Evolutionary conservation across 768 basidiomycete genomes (phyloP).

Genomic region (Amanita exitialis): DNA sequence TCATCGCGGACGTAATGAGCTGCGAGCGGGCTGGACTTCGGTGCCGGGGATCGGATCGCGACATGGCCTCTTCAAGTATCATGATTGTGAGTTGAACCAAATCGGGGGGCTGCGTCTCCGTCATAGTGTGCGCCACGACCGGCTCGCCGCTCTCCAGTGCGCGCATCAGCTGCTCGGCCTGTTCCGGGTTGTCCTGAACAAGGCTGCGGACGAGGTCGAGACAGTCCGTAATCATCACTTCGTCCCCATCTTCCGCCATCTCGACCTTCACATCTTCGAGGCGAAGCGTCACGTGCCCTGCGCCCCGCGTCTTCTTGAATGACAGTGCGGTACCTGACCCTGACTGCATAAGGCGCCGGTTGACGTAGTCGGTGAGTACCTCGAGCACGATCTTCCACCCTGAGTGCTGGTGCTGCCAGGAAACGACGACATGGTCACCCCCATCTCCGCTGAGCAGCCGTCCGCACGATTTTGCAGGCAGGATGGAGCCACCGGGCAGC

Average conservation of each 20-base stretch:
- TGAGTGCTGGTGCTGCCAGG: slow-evolving; percentile 76
- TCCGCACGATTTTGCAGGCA: slow-evolving; percentile 60
- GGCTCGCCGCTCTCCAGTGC: slow-evolving; percentile 50
- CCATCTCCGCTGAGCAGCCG: slow-evolving; percentile 64
- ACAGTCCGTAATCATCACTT: slow-evolving; percentile 56
- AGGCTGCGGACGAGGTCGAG: slow-evolving; percentile 75
- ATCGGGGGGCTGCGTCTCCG: slow-evolving; percentile 50
- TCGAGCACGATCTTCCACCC: slow-evolving; percentile 86
- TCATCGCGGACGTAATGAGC: slow-evolving; percentile 74
- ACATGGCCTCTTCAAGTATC: slow-evolving; percentile 73
- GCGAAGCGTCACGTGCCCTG: slow-evolving; percentile 32
- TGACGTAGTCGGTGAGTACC: slow-evolving; percentile 67
- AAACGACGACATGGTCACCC: slow-evolving; percentile 58
- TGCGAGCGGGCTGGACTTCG: slow-evolving; percentile 38
- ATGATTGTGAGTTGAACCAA: slow-evolving; percentile 73
- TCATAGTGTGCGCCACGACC: slow-evolving; percentile 42
- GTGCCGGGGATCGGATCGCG: slow-evolving; percentile 32
- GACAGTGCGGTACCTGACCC: slow-evolving; percentile 36
- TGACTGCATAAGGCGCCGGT: slow-evolving; percentile 37
- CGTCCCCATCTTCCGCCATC: slow-evolving; percentile 48
- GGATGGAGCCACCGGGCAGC: slow-evolving; percentile 66
- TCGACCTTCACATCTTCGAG: slow-evolving; percentile 71
- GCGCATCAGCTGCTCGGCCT: slow-evolving; percentile 58
- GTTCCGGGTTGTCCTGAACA: slow-evolving; percentile 56
- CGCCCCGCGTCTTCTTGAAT: slow-evolving; percentile 34